Evolutionary conservation across 2,329 filamentous ascomycete genomes (phyloP).

Genomic region (Clarireedia homoeocarpa): DNA sequence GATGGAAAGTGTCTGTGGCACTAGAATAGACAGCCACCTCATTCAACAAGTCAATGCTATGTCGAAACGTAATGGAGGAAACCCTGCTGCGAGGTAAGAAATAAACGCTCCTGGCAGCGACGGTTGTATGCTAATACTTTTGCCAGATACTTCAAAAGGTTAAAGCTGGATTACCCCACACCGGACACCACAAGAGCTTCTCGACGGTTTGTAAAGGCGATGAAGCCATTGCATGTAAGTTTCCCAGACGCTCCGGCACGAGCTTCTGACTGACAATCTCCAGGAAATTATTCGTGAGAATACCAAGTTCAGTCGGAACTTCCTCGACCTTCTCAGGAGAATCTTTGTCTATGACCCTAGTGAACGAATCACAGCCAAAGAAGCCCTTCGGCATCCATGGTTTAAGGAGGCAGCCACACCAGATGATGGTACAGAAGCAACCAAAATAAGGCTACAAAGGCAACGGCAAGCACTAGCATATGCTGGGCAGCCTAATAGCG

Average conservation of each 20-base stretch:
- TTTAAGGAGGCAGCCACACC: conserved; percentile 55
- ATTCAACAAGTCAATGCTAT: conserved; percentile 50
- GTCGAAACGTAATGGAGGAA: conserved; percentile 47
- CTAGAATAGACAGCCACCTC: conserved; percentile 49
- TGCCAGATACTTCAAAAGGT: conserved; percentile 56
- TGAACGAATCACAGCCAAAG: conserved; percentile 57
- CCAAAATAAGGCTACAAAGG: conserved; percentile 45
- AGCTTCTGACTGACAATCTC: conserved; percentile 16
- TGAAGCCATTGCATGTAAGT: conserved; percentile 58
- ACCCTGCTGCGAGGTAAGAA: conserved; percentile 57
- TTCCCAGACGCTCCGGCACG: not conserved
- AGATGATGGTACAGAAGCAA: conserved; percentile 61
- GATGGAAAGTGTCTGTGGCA: conserved; percentile 62
- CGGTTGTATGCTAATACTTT: conserved; percentile 27
- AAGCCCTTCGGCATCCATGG: conserved; percentile 60
- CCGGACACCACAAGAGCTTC: conserved; percentile 57
- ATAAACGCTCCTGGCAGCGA: not conserved
- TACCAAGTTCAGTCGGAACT: conserved; percentile 52
- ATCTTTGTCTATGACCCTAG: conserved; percentile 63
- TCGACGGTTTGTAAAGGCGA: conserved; percentile 60
- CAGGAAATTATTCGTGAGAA: conserved; percentile 58
- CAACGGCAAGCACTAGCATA: conserved; percentile 12
- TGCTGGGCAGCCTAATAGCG: conserved; percentile 10
- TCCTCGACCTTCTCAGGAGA: conserved; percentile 55
- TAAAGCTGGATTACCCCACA: conserved; percentile 57